Conservation (phyloP, 331 rosid species). For the Quercus phellos region DNA sequence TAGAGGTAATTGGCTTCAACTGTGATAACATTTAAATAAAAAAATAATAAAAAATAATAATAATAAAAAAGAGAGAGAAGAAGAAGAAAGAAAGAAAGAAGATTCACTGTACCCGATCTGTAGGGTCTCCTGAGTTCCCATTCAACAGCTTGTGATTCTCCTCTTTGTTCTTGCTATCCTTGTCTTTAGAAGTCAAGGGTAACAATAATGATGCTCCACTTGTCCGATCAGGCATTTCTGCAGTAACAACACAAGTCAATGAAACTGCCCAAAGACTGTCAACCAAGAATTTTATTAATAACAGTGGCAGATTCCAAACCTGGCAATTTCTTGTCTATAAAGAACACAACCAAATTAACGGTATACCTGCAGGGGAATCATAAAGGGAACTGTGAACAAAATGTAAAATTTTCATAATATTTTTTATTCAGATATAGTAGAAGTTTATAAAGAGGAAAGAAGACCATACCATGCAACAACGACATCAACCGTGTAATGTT, state of each 20-base stretch:
- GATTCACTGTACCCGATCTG: slow-evolving; percentile 67
- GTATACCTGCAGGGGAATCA: slow-evolving; percentile 50
- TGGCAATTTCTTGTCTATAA: slow-evolving; percentile 58
- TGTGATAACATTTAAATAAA: background rate
- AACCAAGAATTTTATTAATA: background rate
- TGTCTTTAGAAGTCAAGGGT: slow-evolving; percentile 80
- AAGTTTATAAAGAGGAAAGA: background rate
- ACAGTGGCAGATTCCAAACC: slow-evolving; percentile 35
- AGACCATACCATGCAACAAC: slow-evolving; percentile 84
- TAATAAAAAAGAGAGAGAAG: background rate
- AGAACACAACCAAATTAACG: slow-evolving; percentile 63
- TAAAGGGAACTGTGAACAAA: slow-evolving; percentile 14
- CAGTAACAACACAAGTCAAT: slow-evolving; percentile 25
- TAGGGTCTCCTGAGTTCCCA: slow-evolving; percentile 79
- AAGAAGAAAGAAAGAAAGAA: background rate
- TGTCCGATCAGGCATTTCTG: slow-evolving; percentile 90
- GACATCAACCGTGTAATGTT: slow-evolving; percentile 91
- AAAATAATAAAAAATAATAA: too few relatives aligned
- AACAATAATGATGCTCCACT: slow-evolving; percentile 46
- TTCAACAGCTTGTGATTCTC: slow-evolving; percentile 88
- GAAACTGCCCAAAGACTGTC: slow-evolving; percentile 3
- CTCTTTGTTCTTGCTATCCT: slow-evolving; percentile 66
- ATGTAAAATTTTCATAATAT: background rate
- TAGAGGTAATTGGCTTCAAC: background rate
- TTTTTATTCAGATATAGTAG: background rate